Percentiles rank a stretch among this genome's conserved stretches.
Evolutionary conservation across 306 rosid species (phyloP).

Genomic region (Cicer judaicum): DNA sequence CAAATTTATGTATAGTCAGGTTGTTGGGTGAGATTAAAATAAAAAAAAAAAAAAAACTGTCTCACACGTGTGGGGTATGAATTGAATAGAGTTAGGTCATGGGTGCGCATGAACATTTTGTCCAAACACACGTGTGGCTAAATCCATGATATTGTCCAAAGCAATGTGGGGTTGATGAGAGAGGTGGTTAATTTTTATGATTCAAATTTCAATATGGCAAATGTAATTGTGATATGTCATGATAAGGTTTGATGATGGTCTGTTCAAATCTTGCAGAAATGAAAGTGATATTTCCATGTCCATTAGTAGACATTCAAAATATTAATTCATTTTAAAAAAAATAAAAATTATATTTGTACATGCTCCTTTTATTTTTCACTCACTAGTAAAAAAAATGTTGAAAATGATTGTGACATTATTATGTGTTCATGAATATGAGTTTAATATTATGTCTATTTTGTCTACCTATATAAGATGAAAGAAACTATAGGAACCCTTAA

Average conservation of each 20-base stretch:
- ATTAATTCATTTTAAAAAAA: slow-evolving; percentile 4
- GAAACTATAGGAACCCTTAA: not conserved
- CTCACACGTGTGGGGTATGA: slow-evolving; percentile 61
- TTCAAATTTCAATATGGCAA: slow-evolving; percentile 33
- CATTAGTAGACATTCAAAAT: slow-evolving; percentile 38
- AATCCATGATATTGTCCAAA: slow-evolving; percentile 44
- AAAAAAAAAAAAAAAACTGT: slow-evolving; percentile 7
- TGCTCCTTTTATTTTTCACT: slow-evolving; percentile 33
- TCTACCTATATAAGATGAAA: slow-evolving; percentile 37
- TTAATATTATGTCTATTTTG: slow-evolving; percentile 45
- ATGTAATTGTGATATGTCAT: slow-evolving; percentile 48
- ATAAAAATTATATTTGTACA: slow-evolving; percentile 10
- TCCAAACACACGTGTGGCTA: slow-evolving; percentile 55
- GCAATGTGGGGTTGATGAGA: slow-evolving; percentile 62
- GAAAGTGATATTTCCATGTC: slow-evolving; percentile 60
- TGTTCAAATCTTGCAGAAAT: slow-evolving; percentile 49
- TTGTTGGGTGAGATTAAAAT: not conserved
- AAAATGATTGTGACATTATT: too few species aligned
- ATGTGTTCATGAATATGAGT: not conserved
- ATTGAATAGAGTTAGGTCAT: slow-evolving; percentile 47
- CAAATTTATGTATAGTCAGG: slow-evolving; percentile 4
- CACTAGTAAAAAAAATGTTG: not conserved
- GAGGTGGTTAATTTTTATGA: slow-evolving; percentile 48
- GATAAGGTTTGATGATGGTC: slow-evolving; percentile 57
- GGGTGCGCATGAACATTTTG: slow-evolving; percentile 58